phyloP scores from a whole-genome alignment of 164 flowering plant genomes.

The Saururus chinensis region DNA sequence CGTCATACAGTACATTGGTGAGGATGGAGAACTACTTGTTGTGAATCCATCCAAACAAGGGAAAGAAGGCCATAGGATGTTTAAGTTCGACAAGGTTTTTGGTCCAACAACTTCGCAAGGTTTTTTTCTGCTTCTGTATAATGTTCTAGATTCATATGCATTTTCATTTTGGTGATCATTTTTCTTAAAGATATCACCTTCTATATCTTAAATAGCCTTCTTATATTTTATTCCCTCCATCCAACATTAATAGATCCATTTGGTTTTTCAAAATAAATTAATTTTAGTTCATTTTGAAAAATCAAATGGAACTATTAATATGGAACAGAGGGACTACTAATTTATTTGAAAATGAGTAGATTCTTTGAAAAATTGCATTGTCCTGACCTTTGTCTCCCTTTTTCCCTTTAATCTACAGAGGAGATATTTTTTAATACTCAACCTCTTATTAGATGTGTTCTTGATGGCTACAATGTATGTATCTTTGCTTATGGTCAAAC shows the following conservation, averaged over 20 bases:
- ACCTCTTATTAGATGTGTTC: conserved; percentile 80
- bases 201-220: no score
- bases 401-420: conserved; percentile 30
- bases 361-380: not conserved
- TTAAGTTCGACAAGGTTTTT: conserved; percentile 87
- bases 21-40: conserved; percentile 79
- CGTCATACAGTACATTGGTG: conserved; percentile 72
- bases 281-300: no score
- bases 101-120: conserved; percentile 81
- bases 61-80: conserved; percentile 61
- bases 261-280: no score
- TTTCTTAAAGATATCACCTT: not conserved
- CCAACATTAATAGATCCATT: no score
- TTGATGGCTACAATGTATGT: conserved; percentile 94
- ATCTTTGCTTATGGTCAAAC: conserved; percentile 99
- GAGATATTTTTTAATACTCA: conserved; percentile 85
- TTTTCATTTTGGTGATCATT: not conserved
- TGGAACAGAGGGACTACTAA: no score
- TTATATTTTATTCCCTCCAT: no score
- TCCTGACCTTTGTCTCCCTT: not conserved
- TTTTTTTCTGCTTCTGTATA: conserved; percentile 6
- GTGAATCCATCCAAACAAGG: conserved; percentile 74
- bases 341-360: no score
- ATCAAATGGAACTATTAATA: no score
- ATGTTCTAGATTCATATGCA: not conserved